Percentiles rank a stretch among this genome's conserved stretches.
Conservation (phyloP, 345 rosid species). For the Linum trigynum region DNA sequence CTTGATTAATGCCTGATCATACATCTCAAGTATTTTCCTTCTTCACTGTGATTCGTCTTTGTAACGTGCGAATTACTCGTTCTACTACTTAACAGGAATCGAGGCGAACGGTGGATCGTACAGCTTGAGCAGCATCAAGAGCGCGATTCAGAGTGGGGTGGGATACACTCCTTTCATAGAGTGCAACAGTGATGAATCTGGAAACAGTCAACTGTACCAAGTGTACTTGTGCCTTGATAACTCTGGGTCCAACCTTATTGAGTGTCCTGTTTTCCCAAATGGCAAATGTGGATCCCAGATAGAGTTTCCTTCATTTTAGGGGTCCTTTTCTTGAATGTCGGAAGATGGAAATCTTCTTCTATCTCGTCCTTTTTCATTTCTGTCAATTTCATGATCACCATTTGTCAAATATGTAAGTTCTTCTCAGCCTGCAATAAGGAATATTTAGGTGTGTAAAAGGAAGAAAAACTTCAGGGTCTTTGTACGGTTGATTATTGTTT, state of each 20-base stretch:
- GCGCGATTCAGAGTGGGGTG: slow-evolving; percentile 39
- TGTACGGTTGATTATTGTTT: no score
- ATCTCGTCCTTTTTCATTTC: not conserved
- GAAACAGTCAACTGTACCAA: slow-evolving; percentile 75
- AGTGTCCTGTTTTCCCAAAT: slow-evolving; percentile 67
- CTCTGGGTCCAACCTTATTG: slow-evolving; percentile 48
- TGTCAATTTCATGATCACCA: no score
- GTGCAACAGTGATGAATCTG: slow-evolving; percentile 56
- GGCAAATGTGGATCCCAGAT: slow-evolving; percentile 50
- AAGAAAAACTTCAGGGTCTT: no score
- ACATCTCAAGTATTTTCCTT: not conserved
- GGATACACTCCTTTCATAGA: slow-evolving; percentile 67
- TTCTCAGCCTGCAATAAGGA: no score
- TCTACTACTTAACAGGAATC: slow-evolving; percentile 32
- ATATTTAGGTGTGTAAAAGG: no score
- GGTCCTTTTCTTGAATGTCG: not conserved
- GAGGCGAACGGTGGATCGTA: slow-evolving; percentile 47
- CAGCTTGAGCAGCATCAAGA: slow-evolving; percentile 43
- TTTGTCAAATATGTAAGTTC: no score
- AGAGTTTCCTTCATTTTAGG: slow-evolving; percentile 64
- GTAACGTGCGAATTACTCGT: not conserved
- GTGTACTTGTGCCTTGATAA: slow-evolving; percentile 72
- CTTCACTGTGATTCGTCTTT: no score
- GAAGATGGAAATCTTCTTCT: no score
- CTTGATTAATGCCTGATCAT: not conserved